Conservation (phyloP, 805 yeast species). For the Ogataea philodendri region DNA sequence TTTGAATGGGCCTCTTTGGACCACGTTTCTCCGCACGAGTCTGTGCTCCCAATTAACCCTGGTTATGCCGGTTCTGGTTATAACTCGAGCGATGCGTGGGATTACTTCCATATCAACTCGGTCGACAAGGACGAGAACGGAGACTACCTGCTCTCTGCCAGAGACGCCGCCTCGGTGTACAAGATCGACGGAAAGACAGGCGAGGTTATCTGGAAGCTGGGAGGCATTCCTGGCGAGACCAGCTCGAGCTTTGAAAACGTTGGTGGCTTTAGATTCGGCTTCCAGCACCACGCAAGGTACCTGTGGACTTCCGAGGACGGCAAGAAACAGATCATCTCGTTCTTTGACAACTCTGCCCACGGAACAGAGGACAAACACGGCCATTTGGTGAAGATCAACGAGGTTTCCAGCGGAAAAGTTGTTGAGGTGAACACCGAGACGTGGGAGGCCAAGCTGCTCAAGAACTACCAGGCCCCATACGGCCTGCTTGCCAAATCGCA, state of each 20-base stretch:
- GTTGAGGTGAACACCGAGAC: constrained; percentile 33
- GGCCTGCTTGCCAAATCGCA: constrained; percentile 32
- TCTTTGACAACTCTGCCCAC: constrained; percentile 40
- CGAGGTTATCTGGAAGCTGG: constrained; percentile 36
- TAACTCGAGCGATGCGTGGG: constrained; percentile 38
- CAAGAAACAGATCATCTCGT: constrained; percentile 33
- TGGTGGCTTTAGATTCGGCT: constrained; percentile 33
- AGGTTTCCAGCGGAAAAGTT: constrained; percentile 35
- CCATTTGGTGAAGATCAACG: constrained; percentile 23
- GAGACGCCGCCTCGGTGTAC: constrained; percentile 36
- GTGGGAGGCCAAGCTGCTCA: constrained; percentile 29
- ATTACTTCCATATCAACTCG: constrained; percentile 40
- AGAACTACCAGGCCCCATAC: constrained; percentile 16
- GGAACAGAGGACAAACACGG: constrained; percentile 36
- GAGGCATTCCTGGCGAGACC: constrained; percentile 26
- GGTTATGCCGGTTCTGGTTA: constrained; percentile 37
- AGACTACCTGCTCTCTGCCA: constrained; percentile 36
- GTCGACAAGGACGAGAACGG: constrained; percentile 38
- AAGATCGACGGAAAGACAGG: constrained; percentile 38
- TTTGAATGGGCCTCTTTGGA: constrained; percentile 38
- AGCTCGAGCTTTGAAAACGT: constrained; percentile 12
- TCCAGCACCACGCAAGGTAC: constrained; percentile 39
- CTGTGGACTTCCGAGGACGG: constrained; percentile 27
- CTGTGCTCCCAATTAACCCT: constrained; percentile 32
- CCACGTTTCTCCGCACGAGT: constrained; percentile 35